phyloP scores from a whole-genome alignment of 2,329 filamentous ascomycete species.

The Paraphaeosphaeria minitans region DNA sequence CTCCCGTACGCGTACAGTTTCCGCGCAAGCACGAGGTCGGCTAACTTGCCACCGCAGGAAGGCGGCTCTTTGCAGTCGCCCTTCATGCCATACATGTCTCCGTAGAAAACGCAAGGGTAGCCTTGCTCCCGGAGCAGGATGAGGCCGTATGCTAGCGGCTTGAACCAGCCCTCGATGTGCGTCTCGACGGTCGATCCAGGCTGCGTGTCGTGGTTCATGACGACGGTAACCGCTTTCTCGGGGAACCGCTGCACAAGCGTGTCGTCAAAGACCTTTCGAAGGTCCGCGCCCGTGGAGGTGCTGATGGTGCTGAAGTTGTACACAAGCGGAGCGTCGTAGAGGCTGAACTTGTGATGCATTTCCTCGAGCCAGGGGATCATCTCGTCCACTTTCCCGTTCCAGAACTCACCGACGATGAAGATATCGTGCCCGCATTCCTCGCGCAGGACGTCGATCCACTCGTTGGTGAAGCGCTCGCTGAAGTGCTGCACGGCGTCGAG shows the following conservation, averaged over 20 bases:
- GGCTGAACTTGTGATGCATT: slow-evolving; percentile 59
- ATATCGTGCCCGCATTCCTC: slow-evolving; percentile 56
- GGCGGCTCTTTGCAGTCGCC: slow-evolving; percentile 59
- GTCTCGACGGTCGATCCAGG: slow-evolving; percentile 68
- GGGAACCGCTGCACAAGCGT: slow-evolving; percentile 62
- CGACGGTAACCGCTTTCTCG: slow-evolving; percentile 67
- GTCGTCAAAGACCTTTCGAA: slow-evolving; percentile 67
- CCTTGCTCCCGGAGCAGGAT: slow-evolving; percentile 70
- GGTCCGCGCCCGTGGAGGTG: slow-evolving; percentile 61
- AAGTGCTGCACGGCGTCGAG: slow-evolving; percentile 77
- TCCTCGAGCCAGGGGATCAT: slow-evolving; percentile 63
- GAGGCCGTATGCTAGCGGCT: slow-evolving; percentile 72
- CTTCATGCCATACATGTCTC: slow-evolving; percentile 69
- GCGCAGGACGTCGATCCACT: slow-evolving; percentile 65
- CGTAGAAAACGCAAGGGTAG: slow-evolving; percentile 72
- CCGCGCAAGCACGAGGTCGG: slow-evolving; percentile 64
- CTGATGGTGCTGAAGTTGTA: slow-evolving; percentile 69
- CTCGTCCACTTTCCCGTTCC: slow-evolving; percentile 62
- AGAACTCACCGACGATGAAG: slow-evolving; percentile 74
- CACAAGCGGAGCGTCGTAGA: slow-evolving; percentile 72
- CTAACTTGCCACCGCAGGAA: slow-evolving; percentile 60
- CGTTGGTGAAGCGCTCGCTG: slow-evolving; percentile 67
- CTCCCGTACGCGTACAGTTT: slow-evolving; percentile 70
- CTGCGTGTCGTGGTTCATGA: slow-evolving; percentile 75
- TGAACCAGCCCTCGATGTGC: slow-evolving; percentile 69